Conservation (phyloP, 495 filamentous ascomycete species). For the Penicillium flavigenum region DNA sequence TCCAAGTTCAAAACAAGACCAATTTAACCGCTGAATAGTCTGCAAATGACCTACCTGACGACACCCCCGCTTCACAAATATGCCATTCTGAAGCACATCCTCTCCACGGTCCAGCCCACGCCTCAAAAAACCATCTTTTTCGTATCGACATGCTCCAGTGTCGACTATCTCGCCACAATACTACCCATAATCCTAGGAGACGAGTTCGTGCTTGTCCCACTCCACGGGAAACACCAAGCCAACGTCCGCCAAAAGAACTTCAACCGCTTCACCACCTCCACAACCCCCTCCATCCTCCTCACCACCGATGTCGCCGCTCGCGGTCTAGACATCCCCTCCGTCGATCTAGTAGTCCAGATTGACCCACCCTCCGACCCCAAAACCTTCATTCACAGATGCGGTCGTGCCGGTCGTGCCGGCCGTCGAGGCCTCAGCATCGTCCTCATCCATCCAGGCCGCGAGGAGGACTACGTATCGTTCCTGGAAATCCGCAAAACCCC, state of each 20-base stretch:
- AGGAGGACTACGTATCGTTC: constrained; percentile 87
- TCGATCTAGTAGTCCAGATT: constrained; percentile 90
- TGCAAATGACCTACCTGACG: constrained; percentile 88
- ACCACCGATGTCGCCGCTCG: constrained; percentile 85
- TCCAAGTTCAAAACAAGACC: constrained; percentile 1
- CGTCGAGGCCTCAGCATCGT: constrained; percentile 81
- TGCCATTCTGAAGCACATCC: constrained; percentile 66
- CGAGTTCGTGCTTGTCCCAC: constrained; percentile 65
- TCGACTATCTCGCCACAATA: constrained; percentile 84
- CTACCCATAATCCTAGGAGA: constrained; percentile 63
- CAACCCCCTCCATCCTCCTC: constrained; percentile 71
- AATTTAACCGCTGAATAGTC: constrained; percentile 32
- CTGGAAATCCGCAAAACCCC: constrained; percentile 88
- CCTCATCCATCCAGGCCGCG: constrained; percentile 75
- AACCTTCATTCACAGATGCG: constrained; percentile 91
- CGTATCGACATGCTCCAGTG: constrained; percentile 90
- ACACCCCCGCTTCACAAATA: constrained; percentile 74
- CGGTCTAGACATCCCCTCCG: constrained; percentile 90
- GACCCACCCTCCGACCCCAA: constrained; percentile 92
- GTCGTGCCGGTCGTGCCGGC: constrained; percentile 87
- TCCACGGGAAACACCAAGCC: constrained; percentile 86
- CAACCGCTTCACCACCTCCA: constrained; percentile 66
- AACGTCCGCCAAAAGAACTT: constrained; percentile 81
- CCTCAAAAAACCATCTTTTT: constrained; percentile 89
- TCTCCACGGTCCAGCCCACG: constrained; percentile 63